A percentile compares a stretch with the other conserved stretches of the same genome.
These are phyloP conservation scores for Ceratocystis smalleyi DNA, from an alignment of 2,329 filamentous ascomycete species.

Conservation along the genomic window DNA sequence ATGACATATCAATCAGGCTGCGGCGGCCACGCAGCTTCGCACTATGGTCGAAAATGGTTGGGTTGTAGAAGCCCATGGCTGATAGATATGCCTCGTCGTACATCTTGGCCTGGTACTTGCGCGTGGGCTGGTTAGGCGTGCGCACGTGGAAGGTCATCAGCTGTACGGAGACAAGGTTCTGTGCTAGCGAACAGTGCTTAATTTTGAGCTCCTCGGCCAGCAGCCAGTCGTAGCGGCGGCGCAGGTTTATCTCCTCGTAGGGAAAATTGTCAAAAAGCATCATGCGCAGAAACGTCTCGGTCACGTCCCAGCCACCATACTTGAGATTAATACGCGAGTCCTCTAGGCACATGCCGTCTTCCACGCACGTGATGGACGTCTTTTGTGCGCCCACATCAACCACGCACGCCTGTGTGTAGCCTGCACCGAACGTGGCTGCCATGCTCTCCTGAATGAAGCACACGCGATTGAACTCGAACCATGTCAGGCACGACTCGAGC, in stretches of 20 bases:
- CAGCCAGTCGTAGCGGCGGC: constrained; percentile 77
- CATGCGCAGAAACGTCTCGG: constrained; percentile 92
- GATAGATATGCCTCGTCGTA: constrained; percentile 95
- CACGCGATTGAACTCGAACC: constrained; percentile 77
- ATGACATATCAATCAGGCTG: constrained; percentile 70
- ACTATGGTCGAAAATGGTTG: constrained; percentile 68
- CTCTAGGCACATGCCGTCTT: constrained; percentile 87
- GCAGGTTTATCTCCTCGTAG: constrained; percentile 85
- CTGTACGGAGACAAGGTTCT: constrained; percentile 77
- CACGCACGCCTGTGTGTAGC: constrained; percentile 85
- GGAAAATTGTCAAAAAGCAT: constrained; percentile 94
- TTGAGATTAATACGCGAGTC: constrained; percentile 93
- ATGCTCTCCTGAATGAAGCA: constrained; percentile 95
- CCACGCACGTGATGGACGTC: constrained; percentile 90
- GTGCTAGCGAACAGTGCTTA: constrained; percentile 81
- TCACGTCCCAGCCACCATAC: constrained; percentile 82
- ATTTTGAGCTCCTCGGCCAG: constrained; percentile 91
- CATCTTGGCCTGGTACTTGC: constrained; percentile 89
- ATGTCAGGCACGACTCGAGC: constrained; percentile 69
- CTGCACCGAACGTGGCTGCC: constrained; percentile 85
- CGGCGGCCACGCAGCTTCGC: constrained; percentile 65
- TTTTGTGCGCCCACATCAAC: constrained; percentile 96
- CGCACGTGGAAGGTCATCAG: constrained; percentile 81
- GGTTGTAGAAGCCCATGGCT: constrained; percentile 87
- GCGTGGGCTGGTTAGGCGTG: constrained; percentile 71